Evolutionary conservation across 176 grass and related monocot genomes (phyloP).

Genomic region (Phragmites australis): DNA sequence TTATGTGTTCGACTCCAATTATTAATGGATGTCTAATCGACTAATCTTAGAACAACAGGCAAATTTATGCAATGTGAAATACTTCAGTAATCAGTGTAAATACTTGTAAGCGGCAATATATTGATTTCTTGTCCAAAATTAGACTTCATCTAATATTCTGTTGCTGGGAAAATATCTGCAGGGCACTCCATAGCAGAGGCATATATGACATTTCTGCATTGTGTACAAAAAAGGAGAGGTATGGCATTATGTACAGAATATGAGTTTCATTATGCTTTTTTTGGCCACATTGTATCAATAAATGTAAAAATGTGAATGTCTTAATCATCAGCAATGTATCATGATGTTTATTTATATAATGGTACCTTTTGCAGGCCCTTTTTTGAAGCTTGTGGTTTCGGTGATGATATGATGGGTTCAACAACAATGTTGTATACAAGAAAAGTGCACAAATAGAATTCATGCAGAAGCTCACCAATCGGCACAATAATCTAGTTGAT

Average conservation of each 20-base stretch:
- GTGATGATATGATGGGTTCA: slow-evolving; percentile 70
- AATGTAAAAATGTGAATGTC: background rate
- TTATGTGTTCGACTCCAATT: background rate
- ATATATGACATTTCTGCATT: slow-evolving; percentile 91
- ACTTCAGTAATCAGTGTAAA: background rate
- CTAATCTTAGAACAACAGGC: background rate
- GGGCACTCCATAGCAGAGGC: slow-evolving; percentile 69
- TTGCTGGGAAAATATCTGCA: slow-evolving; percentile 41
- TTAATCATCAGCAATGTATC: background rate
- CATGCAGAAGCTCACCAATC: background rate
- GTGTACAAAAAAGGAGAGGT: slow-evolving; percentile 91
- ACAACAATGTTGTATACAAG: slow-evolving; percentile 96
- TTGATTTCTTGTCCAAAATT: slow-evolving; percentile 26
- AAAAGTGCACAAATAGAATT: slow-evolving; percentile 35
- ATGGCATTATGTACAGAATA: background rate
- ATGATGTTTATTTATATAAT: slow-evolving; percentile 11
- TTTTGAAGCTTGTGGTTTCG: slow-evolving; percentile 83
- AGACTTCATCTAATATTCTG: slow-evolving; percentile 13
- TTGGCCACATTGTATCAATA: background rate
- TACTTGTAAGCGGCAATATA: background rate
- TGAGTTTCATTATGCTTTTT: background rate
- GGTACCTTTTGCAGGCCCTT: slow-evolving; percentile 58
- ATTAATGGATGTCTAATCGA: background rate
- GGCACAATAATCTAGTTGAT: background rate
- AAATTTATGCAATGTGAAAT: background rate